Conservation (phyloP, 306 rosid species). For the Leucaena leucocephala region DNA sequence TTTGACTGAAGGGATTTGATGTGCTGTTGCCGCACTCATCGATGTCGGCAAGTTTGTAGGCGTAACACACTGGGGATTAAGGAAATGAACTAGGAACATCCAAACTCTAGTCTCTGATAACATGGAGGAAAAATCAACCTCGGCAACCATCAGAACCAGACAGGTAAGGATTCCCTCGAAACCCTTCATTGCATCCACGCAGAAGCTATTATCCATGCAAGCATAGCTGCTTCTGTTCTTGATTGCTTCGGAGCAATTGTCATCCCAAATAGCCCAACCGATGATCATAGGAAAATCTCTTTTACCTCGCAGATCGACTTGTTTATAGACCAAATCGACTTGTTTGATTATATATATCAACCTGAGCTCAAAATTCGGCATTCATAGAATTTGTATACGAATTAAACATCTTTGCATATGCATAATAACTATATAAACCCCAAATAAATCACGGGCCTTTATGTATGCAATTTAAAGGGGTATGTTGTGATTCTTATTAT, state of each 20-base stretch:
- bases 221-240: neutral
- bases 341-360: no score
- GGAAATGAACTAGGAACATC: neutral
- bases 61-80: neutral
- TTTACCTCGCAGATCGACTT: neutral
- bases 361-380: no score
- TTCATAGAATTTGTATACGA: no score
- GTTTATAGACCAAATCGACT: slow-evolving; percentile 8
- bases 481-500: no score
- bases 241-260: slow-evolving; percentile 27
- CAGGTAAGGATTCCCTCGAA: slow-evolving; percentile 42
- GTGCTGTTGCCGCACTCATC: slow-evolving; percentile 11
- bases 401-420: no score
- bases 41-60: neutral
- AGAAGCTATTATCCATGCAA: slow-evolving; percentile 11
- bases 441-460: no score
- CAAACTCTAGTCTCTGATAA: neutral
- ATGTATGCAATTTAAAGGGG: no score
- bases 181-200: slow-evolving; percentile 33
- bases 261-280: slow-evolving; percentile 50
- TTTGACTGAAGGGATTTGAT: neutral
- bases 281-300: slow-evolving; percentile 33
- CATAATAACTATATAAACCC: no score
- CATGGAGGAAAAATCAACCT: neutral
- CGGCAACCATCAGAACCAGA: slow-evolving; percentile 33